phyloP scores from a whole-genome alignment of 2,329 filamentous ascomycete species.

The Microdochium trichocladiopsis region DNA sequence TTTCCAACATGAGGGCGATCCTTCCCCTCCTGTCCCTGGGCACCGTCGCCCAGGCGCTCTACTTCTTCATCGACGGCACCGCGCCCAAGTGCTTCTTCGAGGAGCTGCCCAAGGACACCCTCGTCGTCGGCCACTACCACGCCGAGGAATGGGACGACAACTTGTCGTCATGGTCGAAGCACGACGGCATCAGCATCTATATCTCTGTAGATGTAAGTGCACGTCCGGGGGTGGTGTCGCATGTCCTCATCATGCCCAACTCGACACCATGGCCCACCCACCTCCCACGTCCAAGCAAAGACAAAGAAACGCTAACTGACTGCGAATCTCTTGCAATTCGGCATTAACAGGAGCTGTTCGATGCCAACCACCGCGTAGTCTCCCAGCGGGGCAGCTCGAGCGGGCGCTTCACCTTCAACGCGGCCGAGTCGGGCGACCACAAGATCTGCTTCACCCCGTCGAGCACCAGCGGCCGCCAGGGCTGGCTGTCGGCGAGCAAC shows the following conservation, averaged over 20 bases:
- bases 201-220: slow-evolving; percentile 76
- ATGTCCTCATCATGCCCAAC: slow-evolving; percentile 1
- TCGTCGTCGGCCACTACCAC: slow-evolving; percentile 89
- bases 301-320: slow-evolving; percentile 3
- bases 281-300: not conserved
- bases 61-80: slow-evolving; percentile 90
- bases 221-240: not conserved
- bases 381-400: slow-evolving; percentile 69
- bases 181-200: slow-evolving; percentile 72
- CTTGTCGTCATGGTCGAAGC: slow-evolving; percentile 59
- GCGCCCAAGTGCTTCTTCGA: slow-evolving; percentile 95
- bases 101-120: slow-evolving; percentile 92
- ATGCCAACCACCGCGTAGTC: slow-evolving; percentile 95
- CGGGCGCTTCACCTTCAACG: slow-evolving; percentile 92
- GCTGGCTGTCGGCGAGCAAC: slow-evolving; percentile 62
- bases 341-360: slow-evolving; percentile 85
- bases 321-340: slow-evolving; percentile 2
- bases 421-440: slow-evolving; percentile 92
- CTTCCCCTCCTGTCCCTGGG: slow-evolving; percentile 60
- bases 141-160: slow-evolving; percentile 78
- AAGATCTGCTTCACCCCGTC: slow-evolving; percentile 87
- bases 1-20: slow-evolving; percentile 46
- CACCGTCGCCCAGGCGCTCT: slow-evolving; percentile 68
- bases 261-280: not conserved
- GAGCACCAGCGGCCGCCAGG: slow-evolving; percentile 60